Conservation (phyloP, 2,329 filamentous ascomycete genomes). For the Paecilomyces sp. region DNA sequence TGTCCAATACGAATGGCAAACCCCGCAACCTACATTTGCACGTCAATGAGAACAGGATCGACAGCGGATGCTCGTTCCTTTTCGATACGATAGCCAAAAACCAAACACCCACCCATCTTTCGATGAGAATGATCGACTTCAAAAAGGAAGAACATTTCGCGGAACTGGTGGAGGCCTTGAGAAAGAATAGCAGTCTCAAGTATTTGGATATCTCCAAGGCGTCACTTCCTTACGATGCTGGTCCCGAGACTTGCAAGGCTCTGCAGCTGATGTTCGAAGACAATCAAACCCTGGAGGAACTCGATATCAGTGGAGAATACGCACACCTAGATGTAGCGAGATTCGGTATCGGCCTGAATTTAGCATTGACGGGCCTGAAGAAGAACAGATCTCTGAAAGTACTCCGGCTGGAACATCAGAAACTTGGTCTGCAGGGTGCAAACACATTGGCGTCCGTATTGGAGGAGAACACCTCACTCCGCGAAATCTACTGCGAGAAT, state of each 20-base stretch:
- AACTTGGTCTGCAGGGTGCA: constrained; percentile 61
- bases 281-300: constrained; percentile 58
- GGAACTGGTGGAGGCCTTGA: constrained; percentile 55
- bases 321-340: constrained; percentile 64
- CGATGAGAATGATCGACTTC: constrained; percentile 63
- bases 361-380: constrained; percentile 58
- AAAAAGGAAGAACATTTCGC: constrained; percentile 58
- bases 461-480: constrained; percentile 55
- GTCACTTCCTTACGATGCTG: constrained; percentile 62
- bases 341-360: constrained; percentile 61
- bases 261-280: constrained; percentile 59
- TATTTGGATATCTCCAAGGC: constrained; percentile 64
- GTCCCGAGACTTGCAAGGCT: constrained; percentile 58
- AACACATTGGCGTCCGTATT: constrained; percentile 63
- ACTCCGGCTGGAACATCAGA: constrained; percentile 61
- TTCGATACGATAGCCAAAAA: constrained; percentile 42
- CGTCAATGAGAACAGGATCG: constrained; percentile 54
- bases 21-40: constrained; percentile 57
- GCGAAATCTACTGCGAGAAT: constrained; percentile 63
- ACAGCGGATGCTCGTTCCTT: constrained; percentile 35
- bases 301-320: constrained; percentile 66
- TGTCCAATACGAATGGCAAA: constrained; percentile 45
- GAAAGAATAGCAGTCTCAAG: constrained; percentile 55
- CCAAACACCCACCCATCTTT: constrained; percentile 55
- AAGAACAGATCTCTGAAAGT: constrained; percentile 56